Base-by-base conservation (phyloP, 164 flowering plant species). In the Berberis thunbergii region DNA sequence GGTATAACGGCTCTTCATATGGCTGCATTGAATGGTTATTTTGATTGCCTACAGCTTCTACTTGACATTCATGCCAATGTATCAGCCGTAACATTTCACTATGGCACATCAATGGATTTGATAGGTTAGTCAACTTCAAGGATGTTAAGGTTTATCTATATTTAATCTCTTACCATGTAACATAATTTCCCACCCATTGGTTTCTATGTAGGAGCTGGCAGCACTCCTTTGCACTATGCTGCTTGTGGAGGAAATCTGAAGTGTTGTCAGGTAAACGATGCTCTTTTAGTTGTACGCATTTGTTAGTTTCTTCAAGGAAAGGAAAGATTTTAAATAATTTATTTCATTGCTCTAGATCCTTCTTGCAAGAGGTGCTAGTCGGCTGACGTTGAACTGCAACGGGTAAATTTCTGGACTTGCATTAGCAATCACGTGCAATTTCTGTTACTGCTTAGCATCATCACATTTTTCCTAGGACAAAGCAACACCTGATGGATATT, bases 171-270 rank as follows among this genome's bases (percentile, higher is more conserved):
- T 10, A 10, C 11, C 54, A 52, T 10, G 3, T 1, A 52, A 52
- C n/a, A 12, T 52, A 1, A 52, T 52, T 7, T 52, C 54, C 54
- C 3, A 2, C 3, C 4, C 10, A 52, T 10, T 56, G 46, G 12
- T 49, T 63, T 70, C 46, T 57, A 64, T 68, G 56, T 64, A 94
- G 97, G 98, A 65, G 95, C 96, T 72, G 96, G 97, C 73, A 94
- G 99, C 76, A 89, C 99, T 59, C 91, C 99, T 64, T 72, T 94
- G 83, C 97, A 94, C 65, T 94, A 91, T 80, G 96, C 99, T 72
- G 99, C 97, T 65, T 91, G 91, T 76, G 97, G 96, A 59, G 99
- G 99, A 62, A 89, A 94, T 67, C 74, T 86, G 67, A 87, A 94
- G 65, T 89, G 99, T 67, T 94, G 99, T 72, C 99, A 94, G 96